A percentile compares a stretch with the other conserved stretches of the same genome.
Evolutionary conservation across 257 asterid species (phyloP).

Genomic region (Capsicum chinense): DNA sequence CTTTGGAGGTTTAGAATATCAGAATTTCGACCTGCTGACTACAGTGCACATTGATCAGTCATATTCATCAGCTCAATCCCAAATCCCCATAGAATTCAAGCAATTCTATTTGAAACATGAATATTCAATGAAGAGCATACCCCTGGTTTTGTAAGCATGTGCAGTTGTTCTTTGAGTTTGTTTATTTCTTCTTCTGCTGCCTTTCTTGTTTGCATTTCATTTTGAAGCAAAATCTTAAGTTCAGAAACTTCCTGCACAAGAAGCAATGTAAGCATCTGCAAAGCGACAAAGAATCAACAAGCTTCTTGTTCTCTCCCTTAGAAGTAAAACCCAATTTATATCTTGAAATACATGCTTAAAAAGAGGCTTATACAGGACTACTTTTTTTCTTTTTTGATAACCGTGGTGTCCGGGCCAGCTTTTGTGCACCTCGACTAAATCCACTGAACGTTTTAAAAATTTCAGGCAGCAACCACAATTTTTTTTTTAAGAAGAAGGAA

Average conservation of each 20-base stretch:
- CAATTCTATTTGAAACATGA: constrained; percentile 25
- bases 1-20: constrained; percentile 64
- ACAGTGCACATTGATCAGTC: constrained; percentile 47
- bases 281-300: constrained; percentile 21
- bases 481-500: too few species aligned
- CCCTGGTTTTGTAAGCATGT: constrained; percentile 57
- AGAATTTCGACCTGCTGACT: constrained; percentile 73
- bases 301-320: constrained; percentile 2
- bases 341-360: not conserved
- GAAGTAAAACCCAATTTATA: not conserved
- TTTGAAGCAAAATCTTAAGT: constrained; percentile 71
- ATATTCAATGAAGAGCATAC: constrained; percentile 44
- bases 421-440: too few species aligned
- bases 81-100: constrained; percentile 32
- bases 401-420: too few species aligned
- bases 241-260: constrained; percentile 65
- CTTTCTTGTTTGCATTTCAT: constrained; percentile 69
- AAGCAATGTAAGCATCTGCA: constrained; percentile 38
- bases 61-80: constrained; percentile 36
- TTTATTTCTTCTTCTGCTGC: constrained; percentile 86
- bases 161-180: constrained; percentile 60
- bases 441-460: not conserved
- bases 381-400: not conserved
- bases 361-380: not conserved
- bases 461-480: not conserved